These are phyloP conservation scores for Glarea lozoyensis DNA, from an alignment of 495 filamentous ascomycete species.

Conservation along the genomic window DNA sequence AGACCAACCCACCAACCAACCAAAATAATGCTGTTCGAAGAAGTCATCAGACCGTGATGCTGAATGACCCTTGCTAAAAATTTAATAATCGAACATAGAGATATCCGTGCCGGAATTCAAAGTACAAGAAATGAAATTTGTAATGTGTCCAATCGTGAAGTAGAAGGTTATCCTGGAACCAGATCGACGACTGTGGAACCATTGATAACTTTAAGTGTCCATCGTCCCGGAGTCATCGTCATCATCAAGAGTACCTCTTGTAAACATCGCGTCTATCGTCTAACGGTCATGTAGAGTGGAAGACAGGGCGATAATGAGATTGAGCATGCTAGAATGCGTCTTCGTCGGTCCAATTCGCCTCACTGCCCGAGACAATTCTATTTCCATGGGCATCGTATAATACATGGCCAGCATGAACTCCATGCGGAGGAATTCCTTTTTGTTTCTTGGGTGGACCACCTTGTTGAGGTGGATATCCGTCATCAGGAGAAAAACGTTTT, in stretches of 20 bases:
- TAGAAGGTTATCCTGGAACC: not conserved
- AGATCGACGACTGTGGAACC: not conserved
- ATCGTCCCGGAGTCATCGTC: not conserved
- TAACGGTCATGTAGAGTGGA: not conserved
- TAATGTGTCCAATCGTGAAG: not conserved
- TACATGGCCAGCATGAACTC: constrained; percentile 26
- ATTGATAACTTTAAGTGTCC: constrained; percentile 5
- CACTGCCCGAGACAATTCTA: constrained; percentile 41
- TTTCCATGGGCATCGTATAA: constrained; percentile 35
- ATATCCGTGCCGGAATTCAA: constrained; percentile 13
- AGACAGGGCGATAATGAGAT: not conserved
- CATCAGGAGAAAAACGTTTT: constrained; percentile 55
- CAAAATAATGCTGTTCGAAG: constrained; percentile 3
- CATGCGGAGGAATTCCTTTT: constrained; percentile 35
- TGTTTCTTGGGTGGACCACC: constrained; percentile 38
- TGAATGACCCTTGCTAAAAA: constrained; percentile 9
- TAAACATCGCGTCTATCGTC: too few relatives aligned
- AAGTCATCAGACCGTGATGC: constrained; percentile 9
- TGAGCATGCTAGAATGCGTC: constrained; percentile 32
- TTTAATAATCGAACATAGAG: constrained; percentile 14
- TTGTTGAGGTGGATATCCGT: constrained; percentile 37
- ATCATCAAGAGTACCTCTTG: too few relatives aligned
- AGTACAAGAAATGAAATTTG: constrained; percentile 18
- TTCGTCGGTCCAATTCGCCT: constrained; percentile 43
- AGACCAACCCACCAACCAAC: not conserved